phyloP scores from a whole-genome alignment of 2,329 filamentous ascomycete species.

The Beauveria pseudobassiana region DNA sequence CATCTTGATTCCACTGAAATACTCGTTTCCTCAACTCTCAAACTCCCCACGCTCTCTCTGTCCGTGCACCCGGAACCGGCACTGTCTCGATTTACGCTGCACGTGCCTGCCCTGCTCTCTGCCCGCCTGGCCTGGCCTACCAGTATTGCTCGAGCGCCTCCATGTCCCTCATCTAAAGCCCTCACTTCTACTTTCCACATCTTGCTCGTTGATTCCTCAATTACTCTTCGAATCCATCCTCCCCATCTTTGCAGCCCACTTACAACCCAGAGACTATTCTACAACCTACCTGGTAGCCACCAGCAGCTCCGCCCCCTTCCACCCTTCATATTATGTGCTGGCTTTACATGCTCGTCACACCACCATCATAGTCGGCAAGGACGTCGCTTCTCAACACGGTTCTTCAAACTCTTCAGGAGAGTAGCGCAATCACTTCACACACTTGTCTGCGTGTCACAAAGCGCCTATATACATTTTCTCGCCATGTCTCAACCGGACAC shows the following conservation, averaged over 20 bases:
- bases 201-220: neutral
- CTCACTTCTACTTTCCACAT: neutral
- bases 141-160: neutral
- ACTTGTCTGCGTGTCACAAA: neutral
- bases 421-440: neutral
- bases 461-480: neutral
- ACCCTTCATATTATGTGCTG: neutral
- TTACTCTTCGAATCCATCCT: neutral
- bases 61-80: slow-evolving; percentile 1
- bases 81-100: neutral
- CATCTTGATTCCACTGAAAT: neutral
- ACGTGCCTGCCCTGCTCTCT: slow-evolving; percentile 6
- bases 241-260: neutral
- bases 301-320: neutral
- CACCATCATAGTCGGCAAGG: neutral
- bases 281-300: neutral
- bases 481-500: neutral
- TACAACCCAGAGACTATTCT: neutral
- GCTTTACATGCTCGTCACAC: neutral
- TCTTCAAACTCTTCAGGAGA: slow-evolving; percentile 1
- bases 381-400: neutral
- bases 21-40: neutral
- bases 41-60: neutral
- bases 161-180: slow-evolving; percentile 5
- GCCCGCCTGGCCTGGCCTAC: neutral